A percentile compares a stretch with the other conserved stretches of the same genome.
Conservation (phyloP, 1,139 yeast species). For the Chernovozyma aurita region DNA sequence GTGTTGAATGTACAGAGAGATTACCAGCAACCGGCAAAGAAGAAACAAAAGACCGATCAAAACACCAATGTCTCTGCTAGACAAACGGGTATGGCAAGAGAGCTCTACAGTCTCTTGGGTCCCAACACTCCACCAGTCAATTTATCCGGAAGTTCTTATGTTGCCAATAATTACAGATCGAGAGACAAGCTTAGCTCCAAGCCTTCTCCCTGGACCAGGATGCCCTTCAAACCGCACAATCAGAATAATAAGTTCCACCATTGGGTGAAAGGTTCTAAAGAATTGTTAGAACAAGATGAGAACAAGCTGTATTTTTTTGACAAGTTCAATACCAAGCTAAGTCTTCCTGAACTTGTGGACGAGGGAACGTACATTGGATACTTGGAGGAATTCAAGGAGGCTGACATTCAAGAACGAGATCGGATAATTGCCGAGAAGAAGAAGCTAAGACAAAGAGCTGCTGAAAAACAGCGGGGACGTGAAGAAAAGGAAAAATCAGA, state of each 20-base stretch:
- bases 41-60: constrained; percentile 28
- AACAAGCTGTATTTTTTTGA: constrained; percentile 67
- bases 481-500: constrained; percentile 11
- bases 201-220: constrained; percentile 80
- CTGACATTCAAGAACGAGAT: constrained; percentile 16
- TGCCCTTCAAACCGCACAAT: constrained; percentile 53
- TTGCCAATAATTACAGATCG: constrained; percentile 33
- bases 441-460: constrained; percentile 16
- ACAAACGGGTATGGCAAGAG: constrained; percentile 85
- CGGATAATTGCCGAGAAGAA: constrained; percentile 9
- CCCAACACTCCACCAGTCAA: constrained; percentile 87
- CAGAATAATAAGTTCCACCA: constrained; percentile 57
- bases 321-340: constrained; percentile 65
- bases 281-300: constrained; percentile 36
- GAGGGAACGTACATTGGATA: constrained; percentile 57
- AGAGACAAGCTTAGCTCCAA: constrained; percentile 66
- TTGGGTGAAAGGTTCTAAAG: constrained; percentile 82
- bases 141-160: constrained; percentile 43
- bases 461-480: constrained; percentile 18
- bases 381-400: constrained; percentile 39
- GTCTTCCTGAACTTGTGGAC: constrained; percentile 65
- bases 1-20: constrained; percentile 64
- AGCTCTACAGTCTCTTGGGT: constrained; percentile 81
- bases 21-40: constrained; percentile 34
- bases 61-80: constrained; percentile 20